A percentile compares a stretch with the other conserved stretches of the same genome.
Conservation (phyloP, 306 rosid genomes). For the Rosa multiflora region DNA sequence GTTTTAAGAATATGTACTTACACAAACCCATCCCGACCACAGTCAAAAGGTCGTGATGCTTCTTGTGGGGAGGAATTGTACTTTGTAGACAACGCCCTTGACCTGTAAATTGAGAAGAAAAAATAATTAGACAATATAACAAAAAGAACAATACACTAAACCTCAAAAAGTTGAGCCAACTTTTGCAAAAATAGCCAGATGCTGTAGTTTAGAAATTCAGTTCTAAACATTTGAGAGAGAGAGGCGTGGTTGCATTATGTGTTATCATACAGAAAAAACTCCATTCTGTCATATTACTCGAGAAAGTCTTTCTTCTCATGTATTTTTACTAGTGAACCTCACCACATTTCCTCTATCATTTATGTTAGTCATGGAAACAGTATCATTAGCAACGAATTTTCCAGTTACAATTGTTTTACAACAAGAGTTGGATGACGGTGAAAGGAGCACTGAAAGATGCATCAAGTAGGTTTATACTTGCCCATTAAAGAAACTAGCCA, state of each 20-base stretch:
- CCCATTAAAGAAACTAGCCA: neutral
- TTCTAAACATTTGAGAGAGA: neutral
- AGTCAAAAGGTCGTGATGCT: conserved; percentile 87
- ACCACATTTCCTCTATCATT: neutral
- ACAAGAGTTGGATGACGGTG: neutral
- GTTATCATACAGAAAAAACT: neutral
- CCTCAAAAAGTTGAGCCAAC: neutral
- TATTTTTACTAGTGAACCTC: neutral
- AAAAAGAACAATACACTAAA: neutral
- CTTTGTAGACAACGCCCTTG: conserved; percentile 76
- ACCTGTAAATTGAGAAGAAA: conserved; percentile 46
- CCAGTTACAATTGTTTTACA: neutral
- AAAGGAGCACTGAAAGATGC: neutral
- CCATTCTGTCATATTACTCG: neutral
- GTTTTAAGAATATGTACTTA: conserved; percentile 39
- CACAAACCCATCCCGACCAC: conserved; percentile 96
- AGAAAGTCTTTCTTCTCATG: neutral
- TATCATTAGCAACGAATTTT: neutral
- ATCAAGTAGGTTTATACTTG: neutral
- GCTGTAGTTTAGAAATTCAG: neutral
- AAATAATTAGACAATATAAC: conserved; percentile 2
- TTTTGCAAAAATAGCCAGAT: neutral
- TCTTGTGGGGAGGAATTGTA: conserved; percentile 79
- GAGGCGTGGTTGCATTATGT: neutral
- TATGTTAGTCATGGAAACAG: neutral